These are phyloP conservation scores for Hypoxylon sp. DNA, from an alignment of 2,329 filamentous ascomycete species.

Conservation along the genomic window DNA sequence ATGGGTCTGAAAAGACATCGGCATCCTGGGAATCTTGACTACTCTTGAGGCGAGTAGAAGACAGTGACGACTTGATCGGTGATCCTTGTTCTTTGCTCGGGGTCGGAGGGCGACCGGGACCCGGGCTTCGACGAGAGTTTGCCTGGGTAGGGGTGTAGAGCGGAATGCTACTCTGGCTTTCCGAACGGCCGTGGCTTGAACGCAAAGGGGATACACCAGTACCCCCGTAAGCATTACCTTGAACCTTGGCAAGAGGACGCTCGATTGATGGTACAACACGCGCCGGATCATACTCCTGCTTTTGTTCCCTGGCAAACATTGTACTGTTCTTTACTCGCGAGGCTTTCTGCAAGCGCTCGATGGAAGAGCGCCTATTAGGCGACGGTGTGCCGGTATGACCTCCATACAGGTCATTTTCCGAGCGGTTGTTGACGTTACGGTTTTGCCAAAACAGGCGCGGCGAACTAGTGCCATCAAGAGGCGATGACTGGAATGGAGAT, in stretches of 20 bases:
- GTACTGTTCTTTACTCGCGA: slow-evolving; percentile 98
- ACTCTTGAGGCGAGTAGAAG: slow-evolving; percentile 73
- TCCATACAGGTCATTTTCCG: slow-evolving; percentile 77
- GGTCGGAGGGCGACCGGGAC: slow-evolving; percentile 55
- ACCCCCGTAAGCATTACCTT: slow-evolving; percentile 77
- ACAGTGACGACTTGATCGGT: slow-evolving; percentile 90
- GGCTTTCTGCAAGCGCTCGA: slow-evolving; percentile 94
- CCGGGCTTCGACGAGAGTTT: slow-evolving; percentile 50
- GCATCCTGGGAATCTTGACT: slow-evolving; percentile 77
- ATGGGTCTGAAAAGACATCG: slow-evolving; percentile 76
- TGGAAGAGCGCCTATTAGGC: slow-evolving; percentile 85
- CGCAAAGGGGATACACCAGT: slow-evolving; percentile 66
- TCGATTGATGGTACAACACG: slow-evolving; percentile 81
- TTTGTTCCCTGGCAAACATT: slow-evolving; percentile 93
- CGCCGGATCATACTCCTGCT: slow-evolving; percentile 90
- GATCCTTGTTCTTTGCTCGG: slow-evolving; percentile 80
- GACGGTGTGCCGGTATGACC: slow-evolving; percentile 72
- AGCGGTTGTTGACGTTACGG: slow-evolving; percentile 72
- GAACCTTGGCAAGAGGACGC: slow-evolving; percentile 81
- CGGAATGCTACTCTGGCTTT: slow-evolving; percentile 73
- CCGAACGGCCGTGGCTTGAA: slow-evolving; percentile 63
- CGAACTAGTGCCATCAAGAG: slow-evolving; percentile 75
- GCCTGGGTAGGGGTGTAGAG: slow-evolving; percentile 66
- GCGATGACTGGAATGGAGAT: slow-evolving; percentile 88
- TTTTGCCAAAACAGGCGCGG: slow-evolving; percentile 94